Conservation (phyloP, 345 rosid genomes). For the Moringa oleifera region DNA sequence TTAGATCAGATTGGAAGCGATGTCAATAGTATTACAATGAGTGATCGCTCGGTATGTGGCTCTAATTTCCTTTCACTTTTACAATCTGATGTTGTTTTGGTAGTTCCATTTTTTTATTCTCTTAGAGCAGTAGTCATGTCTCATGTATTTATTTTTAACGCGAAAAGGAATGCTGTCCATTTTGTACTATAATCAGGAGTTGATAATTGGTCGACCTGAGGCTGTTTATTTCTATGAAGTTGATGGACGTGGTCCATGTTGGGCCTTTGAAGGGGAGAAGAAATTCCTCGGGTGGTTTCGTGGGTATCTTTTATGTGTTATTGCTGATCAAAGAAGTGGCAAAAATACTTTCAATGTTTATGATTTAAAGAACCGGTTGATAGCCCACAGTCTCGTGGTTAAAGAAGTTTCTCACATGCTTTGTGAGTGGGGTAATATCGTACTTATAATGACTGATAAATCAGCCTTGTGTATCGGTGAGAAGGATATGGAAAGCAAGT, state of each 20-base stretch:
- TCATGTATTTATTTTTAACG: background rate
- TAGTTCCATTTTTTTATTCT: conserved; percentile 4
- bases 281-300: conserved; percentile 92
- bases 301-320: conserved; percentile 87
- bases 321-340: conserved; percentile 78
- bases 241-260: conserved; percentile 99
- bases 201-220: conserved; percentile 89
- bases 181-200: conserved; percentile 49
- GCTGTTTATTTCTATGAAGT: conserved; percentile 95
- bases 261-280: conserved; percentile 99
- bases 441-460: conserved; percentile 69
- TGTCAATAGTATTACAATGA: conserved; percentile 74
- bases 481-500: conserved; percentile 99
- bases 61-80: conserved; percentile 6
- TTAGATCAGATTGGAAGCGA: conserved; percentile 80
- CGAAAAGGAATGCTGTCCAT: background rate
- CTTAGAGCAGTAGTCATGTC: conserved; percentile 10
- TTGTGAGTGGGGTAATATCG: conserved; percentile 91
- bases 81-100: conserved; percentile 1
- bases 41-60: conserved; percentile 75
- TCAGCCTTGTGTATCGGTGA: conserved; percentile 77
- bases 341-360: conserved; percentile 71
- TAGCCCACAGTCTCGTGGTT: conserved; percentile 79
- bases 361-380: conserved; percentile 85
- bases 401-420: conserved; percentile 93